Evolutionary conservation across 345 rosid species (phyloP).

Genomic region (Schrenkiella parvula): DNA sequence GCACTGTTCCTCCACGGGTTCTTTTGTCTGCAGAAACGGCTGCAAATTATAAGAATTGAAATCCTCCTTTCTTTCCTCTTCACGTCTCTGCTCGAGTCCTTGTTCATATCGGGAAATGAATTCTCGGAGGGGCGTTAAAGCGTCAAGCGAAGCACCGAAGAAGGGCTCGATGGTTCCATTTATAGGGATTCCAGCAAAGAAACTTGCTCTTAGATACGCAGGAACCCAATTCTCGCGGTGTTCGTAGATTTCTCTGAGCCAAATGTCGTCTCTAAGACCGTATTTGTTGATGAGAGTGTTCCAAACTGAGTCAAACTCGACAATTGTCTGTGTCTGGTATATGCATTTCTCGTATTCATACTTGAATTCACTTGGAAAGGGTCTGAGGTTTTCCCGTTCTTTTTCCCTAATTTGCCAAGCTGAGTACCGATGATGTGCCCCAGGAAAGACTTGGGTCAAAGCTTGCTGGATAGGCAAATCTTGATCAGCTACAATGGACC

Average conservation of each 20-base stretch:
- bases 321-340: conserved; percentile 57
- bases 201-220: conserved; percentile 55
- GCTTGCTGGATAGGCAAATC: conserved; percentile 70
- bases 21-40: conserved; percentile 66
- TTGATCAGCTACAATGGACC: conserved; percentile 79
- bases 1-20: conserved; percentile 81
- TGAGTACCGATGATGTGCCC: conserved; percentile 72
- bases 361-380: conserved; percentile 51
- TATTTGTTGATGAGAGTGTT: conserved; percentile 53
- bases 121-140: conserved; percentile 55
- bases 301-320: conserved; percentile 71
- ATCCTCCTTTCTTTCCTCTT: conserved; percentile 83
- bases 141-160: conserved; percentile 54
- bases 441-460: conserved; percentile 62
- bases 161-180: conserved; percentile 54
- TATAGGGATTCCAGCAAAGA: conserved; percentile 74
- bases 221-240: conserved; percentile 82
- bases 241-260: conserved; percentile 74
- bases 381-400: conserved; percentile 55
- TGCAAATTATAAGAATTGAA: conserved; percentile 65
- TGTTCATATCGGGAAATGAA: conserved; percentile 61
- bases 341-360: conserved; percentile 71
- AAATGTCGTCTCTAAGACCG: conserved; percentile 48
- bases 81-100: conserved; percentile 60
- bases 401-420: conserved; percentile 68